phyloP scores from a whole-genome alignment of 2,329 filamentous ascomycete genomes.

The Aspergillus sclerotialis region DNA sequence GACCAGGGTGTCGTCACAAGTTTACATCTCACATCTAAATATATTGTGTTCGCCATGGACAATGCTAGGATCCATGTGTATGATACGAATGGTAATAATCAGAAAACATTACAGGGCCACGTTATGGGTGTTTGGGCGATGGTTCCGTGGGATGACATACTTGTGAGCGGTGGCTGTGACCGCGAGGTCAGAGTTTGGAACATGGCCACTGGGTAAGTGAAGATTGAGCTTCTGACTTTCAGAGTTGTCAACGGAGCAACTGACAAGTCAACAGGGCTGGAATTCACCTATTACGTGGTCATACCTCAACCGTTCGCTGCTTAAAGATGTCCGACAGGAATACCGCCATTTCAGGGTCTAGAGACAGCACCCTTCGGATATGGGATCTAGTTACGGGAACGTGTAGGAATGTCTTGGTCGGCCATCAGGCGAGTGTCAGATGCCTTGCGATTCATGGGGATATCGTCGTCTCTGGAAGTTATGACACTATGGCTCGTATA shows the following conservation, averaged over 20 bases:
- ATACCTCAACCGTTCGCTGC: constrained; percentile 93
- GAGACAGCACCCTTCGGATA: constrained; percentile 88
- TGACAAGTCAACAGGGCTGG: constrained; percentile 50
- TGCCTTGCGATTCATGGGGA: constrained; percentile 96
- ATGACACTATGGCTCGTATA: constrained; percentile 92
- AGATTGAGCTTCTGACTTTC: constrained; percentile 3
- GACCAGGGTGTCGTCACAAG: constrained; percentile 97
- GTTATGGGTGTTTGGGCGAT: constrained; percentile 99
- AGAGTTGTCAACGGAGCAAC: background rate
- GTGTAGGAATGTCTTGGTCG: constrained; percentile 85
- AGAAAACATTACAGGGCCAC: constrained; percentile 86
- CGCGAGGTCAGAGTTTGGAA: constrained; percentile 97
- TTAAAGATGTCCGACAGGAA: constrained; percentile 94
- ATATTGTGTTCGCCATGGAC: constrained; percentile 94
- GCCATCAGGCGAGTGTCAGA: constrained; percentile 90
- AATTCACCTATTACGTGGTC: constrained; percentile 78
- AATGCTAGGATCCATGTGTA: constrained; percentile 99
- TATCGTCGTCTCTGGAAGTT: constrained; percentile 94
- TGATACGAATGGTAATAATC: constrained; percentile 78
- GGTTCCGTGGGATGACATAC: constrained; percentile 92
- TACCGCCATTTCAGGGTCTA: constrained; percentile 91
- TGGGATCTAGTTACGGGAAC: constrained; percentile 89
- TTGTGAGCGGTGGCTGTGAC: constrained; percentile 95
- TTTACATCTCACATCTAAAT: constrained; percentile 85
- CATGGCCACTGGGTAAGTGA: constrained; percentile 72